Evolutionary conservation across 768 basidiomycete species (phyloP), one percentile per base, ranked within the genome.

Genomic region (Tricholoma furcatifolium): DNA sequence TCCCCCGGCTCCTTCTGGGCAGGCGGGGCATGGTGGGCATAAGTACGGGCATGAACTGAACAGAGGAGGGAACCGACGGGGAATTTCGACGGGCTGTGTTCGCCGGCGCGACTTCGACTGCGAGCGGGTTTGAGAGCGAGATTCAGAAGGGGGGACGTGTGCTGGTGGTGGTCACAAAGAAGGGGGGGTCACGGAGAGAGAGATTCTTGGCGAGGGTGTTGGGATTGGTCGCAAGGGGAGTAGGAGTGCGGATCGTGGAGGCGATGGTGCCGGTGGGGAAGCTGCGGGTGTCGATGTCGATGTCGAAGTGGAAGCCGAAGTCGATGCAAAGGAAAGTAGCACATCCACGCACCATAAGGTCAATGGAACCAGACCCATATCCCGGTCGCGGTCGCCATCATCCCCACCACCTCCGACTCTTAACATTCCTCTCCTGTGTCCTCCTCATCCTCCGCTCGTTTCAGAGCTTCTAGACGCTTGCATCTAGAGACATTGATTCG

Each of bases 1-100:
- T 83, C 81, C 14, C 88, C 89, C 24, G 87, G 84, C 12, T 81
- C 82, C 35, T 88, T 87, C 68, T 93, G 84, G 83, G 86, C 38
- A 9, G 17, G 80, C 44, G 80, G 75, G 10, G 67, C 63, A n/a
- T n/a, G 42, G 75, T 57, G 54, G 21, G 23, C 24, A 34, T 56
- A 56, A 21, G 52, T 62, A 60, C 7, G 27, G 27, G 27, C 63
- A 64, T 50, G 66, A 59, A 51, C 60, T 47, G 63, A 50, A n/a
- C n/a, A n/a, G 34, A 53, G 56, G 31, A 35, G 44, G 47, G 73
- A 75, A 59, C 74, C 72, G 6, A 68, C 70, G 49, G 75, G 75
- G 39, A 76, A 76, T 53, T 76, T 78, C 53, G 76, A 76, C 56
- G 67, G 65, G 71, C 68, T 50, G 78, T 76, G 63, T 70, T 75